phyloP scores from a whole-genome alignment of 352 stramenopile genomes.

The Phytophthora chlamydospora region DNA sequence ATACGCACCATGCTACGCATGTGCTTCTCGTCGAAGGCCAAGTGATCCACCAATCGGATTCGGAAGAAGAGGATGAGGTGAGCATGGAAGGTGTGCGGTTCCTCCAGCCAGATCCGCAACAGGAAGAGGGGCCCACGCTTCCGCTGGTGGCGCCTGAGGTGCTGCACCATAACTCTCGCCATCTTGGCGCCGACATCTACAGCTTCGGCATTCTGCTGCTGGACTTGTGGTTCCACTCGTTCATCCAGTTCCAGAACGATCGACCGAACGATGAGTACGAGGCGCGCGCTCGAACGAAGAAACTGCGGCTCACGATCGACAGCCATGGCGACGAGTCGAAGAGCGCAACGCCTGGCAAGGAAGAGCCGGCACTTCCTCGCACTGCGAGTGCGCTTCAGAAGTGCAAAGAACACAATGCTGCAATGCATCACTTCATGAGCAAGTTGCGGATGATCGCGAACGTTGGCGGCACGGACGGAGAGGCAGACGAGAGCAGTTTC shows the following conservation, averaged over 20 bases:
- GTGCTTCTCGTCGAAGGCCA: slow-evolving; percentile 25
- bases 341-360: slow-evolving; percentile 9
- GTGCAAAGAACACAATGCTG: slow-evolving; percentile 41
- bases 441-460: slow-evolving; percentile 51
- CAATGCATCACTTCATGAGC: slow-evolving; percentile 56
- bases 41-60: slow-evolving; percentile 19
- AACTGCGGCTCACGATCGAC: slow-evolving; percentile 25
- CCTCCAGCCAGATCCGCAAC: slow-evolving; percentile 27
- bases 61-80: slow-evolving; percentile 36
- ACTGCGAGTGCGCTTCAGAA: slow-evolving; percentile 33
- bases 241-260: slow-evolving; percentile 46
- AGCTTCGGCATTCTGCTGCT: slow-evolving; percentile 60
- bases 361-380: slow-evolving; percentile 20
- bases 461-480: slow-evolving; percentile 27
- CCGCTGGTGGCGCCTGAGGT: slow-evolving; percentile 59
- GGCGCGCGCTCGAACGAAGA: slow-evolving; percentile 18
- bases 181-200: slow-evolving; percentile 62
- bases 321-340: slow-evolving; percentile 17
- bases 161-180: slow-evolving; percentile 37
- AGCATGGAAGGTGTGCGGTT: slow-evolving; percentile 44
- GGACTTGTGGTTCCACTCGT: slow-evolving; percentile 61
- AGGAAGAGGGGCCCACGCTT: slow-evolving; percentile 28
- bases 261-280: slow-evolving; percentile 21
- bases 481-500: slow-evolving; percentile 51
- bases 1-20: slow-evolving; percentile 27